Evolutionary conservation across 768 basidiomycete genomes (phyloP).

Genomic region (Coprinellus micaceus): DNA sequence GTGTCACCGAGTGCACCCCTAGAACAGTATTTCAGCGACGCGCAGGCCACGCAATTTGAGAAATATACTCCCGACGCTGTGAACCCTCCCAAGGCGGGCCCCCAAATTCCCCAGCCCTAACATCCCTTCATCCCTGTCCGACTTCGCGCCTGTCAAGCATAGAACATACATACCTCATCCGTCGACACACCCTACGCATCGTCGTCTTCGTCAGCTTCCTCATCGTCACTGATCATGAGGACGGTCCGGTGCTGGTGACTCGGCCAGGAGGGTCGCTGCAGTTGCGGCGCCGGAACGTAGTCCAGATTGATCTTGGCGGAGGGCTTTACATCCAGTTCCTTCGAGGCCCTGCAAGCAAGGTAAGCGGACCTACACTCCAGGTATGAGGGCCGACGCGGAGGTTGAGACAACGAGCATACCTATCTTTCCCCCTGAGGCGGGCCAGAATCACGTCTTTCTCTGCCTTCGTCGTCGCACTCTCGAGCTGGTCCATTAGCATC

Average conservation of each 20-base stretch:
- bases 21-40: background rate
- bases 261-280: background rate
- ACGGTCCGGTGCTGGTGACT: background rate
- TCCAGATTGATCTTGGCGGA: background rate
- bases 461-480: constrained; percentile 43
- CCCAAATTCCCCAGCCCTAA: no score
- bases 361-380: background rate
- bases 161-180: background rate
- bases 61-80: background rate
- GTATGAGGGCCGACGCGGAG: background rate
- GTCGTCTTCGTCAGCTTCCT: constrained; percentile 18
- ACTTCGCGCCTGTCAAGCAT: background rate
- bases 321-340: background rate
- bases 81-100: background rate
- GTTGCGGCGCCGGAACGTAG: background rate
- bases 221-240: constrained; percentile 19
- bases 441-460: constrained; percentile 47
- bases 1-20: background rate
- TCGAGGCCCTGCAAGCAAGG: background rate
- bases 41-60: background rate
- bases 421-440: constrained; percentile 46
- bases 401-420: constrained; percentile 40
- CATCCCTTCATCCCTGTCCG: background rate
- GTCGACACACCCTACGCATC: background rate
- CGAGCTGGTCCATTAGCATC: constrained; percentile 43